Base-by-base conservation (phyloP, 2,329 filamentous ascomycete genomes). In the Penicillium polonicum region DNA sequence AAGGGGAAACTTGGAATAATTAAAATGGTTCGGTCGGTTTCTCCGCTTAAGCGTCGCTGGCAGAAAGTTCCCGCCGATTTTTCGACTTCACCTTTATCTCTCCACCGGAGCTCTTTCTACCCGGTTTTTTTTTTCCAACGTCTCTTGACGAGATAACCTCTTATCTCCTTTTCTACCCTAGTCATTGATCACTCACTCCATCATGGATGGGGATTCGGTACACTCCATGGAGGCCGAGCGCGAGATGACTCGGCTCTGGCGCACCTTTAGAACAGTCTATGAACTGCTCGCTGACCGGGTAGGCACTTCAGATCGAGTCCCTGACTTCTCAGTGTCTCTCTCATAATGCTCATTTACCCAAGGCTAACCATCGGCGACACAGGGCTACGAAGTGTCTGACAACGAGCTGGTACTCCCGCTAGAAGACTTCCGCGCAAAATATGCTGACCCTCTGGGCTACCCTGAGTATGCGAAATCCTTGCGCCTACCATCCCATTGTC, bases 231-330 rank as follows among this genome's bases (percentile, higher is more conserved):
- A 78, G 36, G 73, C 74, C 55, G 70, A 74, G 58, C 72, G 70
- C 64, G 74, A 77, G 65, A 74, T 76, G 69, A 82, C 85, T 64
- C 87, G 90, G 72, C 85, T 97, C 67, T 99, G 94, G 93, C 90
- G 93, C 76, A 91, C 92, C 68, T 95, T 91, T 86, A 87, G 87
- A 77, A 99, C 94, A 9, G 87, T 92, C 48, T 91, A 96, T 76
- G 91, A 99, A 82, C 96, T 99, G 93, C 88, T 94, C 68, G 82
- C 85, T 61, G 94, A 97, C 76, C 82, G 93, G 75, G 92, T 96
- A 85, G 69, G 89, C 46, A 49, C 45, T 33, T 23, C 27, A 25
- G 57, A 29, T 21, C 23, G 29, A 51, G 38, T 27, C 52, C 48
- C 39, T 48, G 45, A 48, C 55, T 41, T 19, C 19, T 42, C 23